Evolutionary conservation across 2,329 filamentous ascomycete species (phyloP).

Genomic region (Raffaelea arxii): DNA sequence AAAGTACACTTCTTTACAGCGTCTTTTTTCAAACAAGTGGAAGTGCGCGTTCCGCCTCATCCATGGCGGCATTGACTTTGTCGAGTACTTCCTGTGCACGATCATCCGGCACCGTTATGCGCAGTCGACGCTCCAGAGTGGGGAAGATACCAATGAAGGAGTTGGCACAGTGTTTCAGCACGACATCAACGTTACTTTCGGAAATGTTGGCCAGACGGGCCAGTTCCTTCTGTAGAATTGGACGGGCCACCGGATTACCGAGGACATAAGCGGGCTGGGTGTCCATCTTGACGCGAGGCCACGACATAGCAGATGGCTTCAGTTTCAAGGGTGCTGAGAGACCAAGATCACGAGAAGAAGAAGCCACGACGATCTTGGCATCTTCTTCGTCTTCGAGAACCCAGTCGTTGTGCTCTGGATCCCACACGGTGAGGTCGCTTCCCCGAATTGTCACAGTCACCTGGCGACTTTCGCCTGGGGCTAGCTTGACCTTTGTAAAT

Average conservation of each 20-base stretch:
- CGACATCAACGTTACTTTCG: background rate
- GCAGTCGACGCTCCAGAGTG: conserved; percentile 3
- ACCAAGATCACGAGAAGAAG: background rate
- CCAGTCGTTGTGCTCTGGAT: conserved; percentile 1
- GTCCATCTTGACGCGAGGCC: background rate
- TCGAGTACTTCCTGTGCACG: background rate
- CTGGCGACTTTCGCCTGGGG: background rate
- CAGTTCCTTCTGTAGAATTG: conserved; percentile 1
- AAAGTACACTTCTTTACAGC: too few species aligned
- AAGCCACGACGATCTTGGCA: conserved; percentile 1
- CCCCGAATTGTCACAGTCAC: background rate
- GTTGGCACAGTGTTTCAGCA: conserved; percentile 1
- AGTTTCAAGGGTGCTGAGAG: background rate
- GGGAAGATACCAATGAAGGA: conserved; percentile 4
- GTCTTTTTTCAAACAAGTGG: too few species aligned
- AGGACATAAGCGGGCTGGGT: conserved; percentile 3
- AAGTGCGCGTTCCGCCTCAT: background rate
- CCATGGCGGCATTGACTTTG: conserved; percentile 1
- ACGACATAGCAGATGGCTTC: background rate
- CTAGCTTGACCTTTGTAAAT: conserved; percentile 2
- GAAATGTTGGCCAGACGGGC: background rate
- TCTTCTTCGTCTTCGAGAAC: conserved; percentile 2
- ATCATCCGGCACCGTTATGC: conserved; percentile 1
- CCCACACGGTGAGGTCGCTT: conserved; percentile 3
- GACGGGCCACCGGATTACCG: background rate